A percentile compares a stretch with the other conserved stretches of the same genome.
Evolutionary conservation across 495 filamentous ascomycete species (phyloP).

Genomic region (Podospora pseudopauciseta): DNA sequence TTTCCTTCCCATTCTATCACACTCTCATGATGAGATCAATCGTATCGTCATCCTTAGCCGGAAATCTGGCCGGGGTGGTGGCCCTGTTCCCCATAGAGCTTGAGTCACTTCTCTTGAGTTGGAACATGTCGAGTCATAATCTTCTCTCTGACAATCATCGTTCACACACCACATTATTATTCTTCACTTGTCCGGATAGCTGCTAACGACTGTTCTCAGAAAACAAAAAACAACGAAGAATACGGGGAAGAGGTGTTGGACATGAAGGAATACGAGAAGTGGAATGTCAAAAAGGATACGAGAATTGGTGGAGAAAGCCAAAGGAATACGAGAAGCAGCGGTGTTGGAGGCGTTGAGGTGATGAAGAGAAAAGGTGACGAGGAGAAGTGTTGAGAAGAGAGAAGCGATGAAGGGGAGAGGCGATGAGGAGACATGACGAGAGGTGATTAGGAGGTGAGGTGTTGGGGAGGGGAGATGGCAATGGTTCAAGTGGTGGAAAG

Average conservation of each 20-base stretch:
- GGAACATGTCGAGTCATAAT: constrained; percentile 54
- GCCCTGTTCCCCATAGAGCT: constrained; percentile 26
- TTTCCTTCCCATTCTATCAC: constrained; percentile 9
- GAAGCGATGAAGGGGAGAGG: background rate
- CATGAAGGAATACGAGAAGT: background rate
- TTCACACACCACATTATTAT: background rate
- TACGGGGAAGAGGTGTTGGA: background rate
- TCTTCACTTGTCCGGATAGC: background rate
- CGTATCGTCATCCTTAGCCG: constrained; percentile 70
- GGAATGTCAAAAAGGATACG: no score
- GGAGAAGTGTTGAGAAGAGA: no score
- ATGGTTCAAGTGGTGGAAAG: background rate
- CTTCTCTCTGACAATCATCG: constrained; percentile 56
- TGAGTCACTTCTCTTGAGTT: constrained; percentile 27
- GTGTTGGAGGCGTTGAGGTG: no score
- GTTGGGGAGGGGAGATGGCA: constrained; percentile 1
- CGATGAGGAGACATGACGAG: no score
- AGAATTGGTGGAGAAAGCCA: no score
- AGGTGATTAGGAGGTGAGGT: background rate
- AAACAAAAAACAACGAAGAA: background rate
- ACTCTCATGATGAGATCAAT: constrained; percentile 54
- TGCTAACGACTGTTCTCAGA: constrained; percentile 9
- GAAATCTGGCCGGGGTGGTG: constrained; percentile 37
- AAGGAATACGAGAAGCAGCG: no score
- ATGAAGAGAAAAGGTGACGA: no score